These are phyloP conservation scores for Colletotrichum paranaense DNA, from an alignment of 2,329 filamentous ascomycete genomes.

Conservation along the genomic window DNA sequence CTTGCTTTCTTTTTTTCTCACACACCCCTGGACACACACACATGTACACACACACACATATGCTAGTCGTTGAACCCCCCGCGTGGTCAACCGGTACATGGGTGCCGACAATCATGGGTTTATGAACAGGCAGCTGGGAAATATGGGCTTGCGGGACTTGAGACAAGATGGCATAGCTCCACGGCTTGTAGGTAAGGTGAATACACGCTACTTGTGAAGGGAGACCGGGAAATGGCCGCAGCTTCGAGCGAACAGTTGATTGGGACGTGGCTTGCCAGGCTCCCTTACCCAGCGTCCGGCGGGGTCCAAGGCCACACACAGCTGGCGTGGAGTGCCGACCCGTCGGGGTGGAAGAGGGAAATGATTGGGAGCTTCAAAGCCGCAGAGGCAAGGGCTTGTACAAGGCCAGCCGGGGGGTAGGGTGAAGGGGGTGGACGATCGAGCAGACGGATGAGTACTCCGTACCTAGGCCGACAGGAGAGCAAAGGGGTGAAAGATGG, in stretches of 20 bases:
- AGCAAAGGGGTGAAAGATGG: conserved; percentile 13
- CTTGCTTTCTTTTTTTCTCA: conserved; percentile 4
- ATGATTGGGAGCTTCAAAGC: conserved; percentile 34
- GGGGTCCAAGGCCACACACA: conserved; percentile 24
- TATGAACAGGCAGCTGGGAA: conserved; percentile 30
- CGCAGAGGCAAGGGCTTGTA: conserved; percentile 27
- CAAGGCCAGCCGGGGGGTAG: conserved; percentile 12
- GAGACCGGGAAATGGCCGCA: conserved; percentile 28
- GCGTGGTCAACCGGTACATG: conserved; percentile 31
- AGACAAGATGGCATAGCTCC: conserved; percentile 27
- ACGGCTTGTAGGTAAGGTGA: conserved; percentile 22
- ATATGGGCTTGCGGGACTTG: conserved; percentile 29
- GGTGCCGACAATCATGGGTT: conserved; percentile 27
- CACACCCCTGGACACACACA: conserved; percentile 17
- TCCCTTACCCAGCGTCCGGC: conserved; percentile 30
- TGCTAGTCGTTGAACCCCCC: conserved; percentile 22
- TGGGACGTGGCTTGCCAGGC: conserved; percentile 22
- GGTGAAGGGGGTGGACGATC: conserved; percentile 5
- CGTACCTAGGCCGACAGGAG: not conserved
- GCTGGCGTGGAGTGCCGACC: conserved; percentile 36
- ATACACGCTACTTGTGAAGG: conserved; percentile 23
- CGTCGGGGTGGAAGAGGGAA: conserved; percentile 34
- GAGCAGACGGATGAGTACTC: conserved; percentile 18
- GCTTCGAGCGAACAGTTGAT: conserved; percentile 22
- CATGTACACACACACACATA: conserved; percentile 6